Evolutionary conservation across 2,329 filamentous ascomycete species (phyloP).

Genomic region (Colletotrichum tropicale): DNA sequence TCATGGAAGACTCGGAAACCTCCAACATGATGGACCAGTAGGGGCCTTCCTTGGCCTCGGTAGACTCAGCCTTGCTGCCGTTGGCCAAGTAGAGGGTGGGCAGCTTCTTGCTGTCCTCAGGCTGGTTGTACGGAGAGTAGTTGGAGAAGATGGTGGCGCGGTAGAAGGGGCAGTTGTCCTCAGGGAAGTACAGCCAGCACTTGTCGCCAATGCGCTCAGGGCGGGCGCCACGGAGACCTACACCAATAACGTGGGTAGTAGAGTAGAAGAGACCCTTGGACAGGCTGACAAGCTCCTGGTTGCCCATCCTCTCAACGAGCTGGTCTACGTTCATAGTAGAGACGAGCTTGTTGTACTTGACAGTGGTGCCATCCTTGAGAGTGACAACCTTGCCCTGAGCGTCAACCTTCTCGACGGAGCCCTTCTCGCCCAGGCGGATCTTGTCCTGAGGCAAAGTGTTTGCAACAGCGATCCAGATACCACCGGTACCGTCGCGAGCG

Average conservation of each 20-base stretch:
- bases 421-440: slow-evolving; percentile 85
- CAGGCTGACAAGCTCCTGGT: slow-evolving; percentile 80
- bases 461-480: slow-evolving; percentile 98
- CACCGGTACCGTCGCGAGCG: slow-evolving; percentile 91
- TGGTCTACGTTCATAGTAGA: slow-evolving; percentile 96
- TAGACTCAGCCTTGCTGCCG: slow-evolving; percentile 78
- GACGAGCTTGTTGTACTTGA: slow-evolving; percentile 91
- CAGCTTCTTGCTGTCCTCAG: slow-evolving; percentile 79
- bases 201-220: slow-evolving; percentile 98
- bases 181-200: slow-evolving; percentile 99
- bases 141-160: slow-evolving; percentile 99
- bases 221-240: slow-evolving; percentile 88
- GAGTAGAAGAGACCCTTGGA: slow-evolving; percentile 96
- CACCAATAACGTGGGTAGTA: slow-evolving; percentile 94
- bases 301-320: slow-evolving; percentile 84
- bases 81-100: slow-evolving; percentile 85
- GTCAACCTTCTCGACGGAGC: slow-evolving; percentile 85
- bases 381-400: slow-evolving; percentile 83
- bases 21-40: slow-evolving; percentile 99
- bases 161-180: slow-evolving; percentile 99
- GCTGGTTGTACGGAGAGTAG: slow-evolving; percentile 99
- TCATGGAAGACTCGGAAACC: slow-evolving; percentile 93
- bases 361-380: slow-evolving; percentile 82
- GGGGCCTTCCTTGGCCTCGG: slow-evolving; percentile 80
- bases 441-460: slow-evolving; percentile 92